Base-by-base conservation (phyloP, 1,284 basidiomycete genomes). In the Phylloboletellus chloephorus region DNA sequence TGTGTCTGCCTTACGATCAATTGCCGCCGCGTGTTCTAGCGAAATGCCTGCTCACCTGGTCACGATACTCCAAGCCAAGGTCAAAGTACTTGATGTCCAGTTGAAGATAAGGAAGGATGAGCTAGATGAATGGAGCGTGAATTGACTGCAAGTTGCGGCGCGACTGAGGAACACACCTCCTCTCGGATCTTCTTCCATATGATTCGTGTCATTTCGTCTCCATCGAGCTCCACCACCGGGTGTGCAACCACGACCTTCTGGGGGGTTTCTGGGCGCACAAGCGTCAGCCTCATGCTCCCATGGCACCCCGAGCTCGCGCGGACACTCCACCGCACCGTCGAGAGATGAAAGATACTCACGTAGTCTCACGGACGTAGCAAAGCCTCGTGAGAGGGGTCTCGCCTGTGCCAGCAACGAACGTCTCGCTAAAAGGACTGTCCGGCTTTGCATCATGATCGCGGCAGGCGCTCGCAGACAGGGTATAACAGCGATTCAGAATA, bases 121-220 rank as follows among this genome's bases (percentile, higher is more conserved):
- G 81, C 88, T 94, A 56, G 28, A 24, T 20, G 17, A 40, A 33
- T 31, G 17, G 20, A 32, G n/a, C 24, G 17, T 43, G 34, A 49
- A 19, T 41, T 8, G 23, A 29, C 31, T 26, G 28, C 16, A 17
- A 24, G 26, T 19, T 15, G 23, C 15, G 33, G 17, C n/a, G 35
- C 33, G 35, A 19, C 17, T 1, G 31, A 35, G 26, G 32, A 32
- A 65, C 74, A 43, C 47, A 90, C 88, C 77, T 97, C 90, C 58
- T 97, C 87, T 44, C 91, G 78, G 64, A 98, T 97, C 77, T 95
- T 96, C 77, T 96, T 91, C 94, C 94, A 97, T 66, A 97, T 96
- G 56, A 96, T 93, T 54, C 92, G 76, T 29, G 92, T 96, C 92
- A 95, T 95, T 69, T 96, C 92, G 67, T 96, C 92, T 39, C 92